phyloP scores from a whole-genome alignment of 225 moss, liverwort and hornwort species.

The Rhytidiadelphus loreus region DNA sequence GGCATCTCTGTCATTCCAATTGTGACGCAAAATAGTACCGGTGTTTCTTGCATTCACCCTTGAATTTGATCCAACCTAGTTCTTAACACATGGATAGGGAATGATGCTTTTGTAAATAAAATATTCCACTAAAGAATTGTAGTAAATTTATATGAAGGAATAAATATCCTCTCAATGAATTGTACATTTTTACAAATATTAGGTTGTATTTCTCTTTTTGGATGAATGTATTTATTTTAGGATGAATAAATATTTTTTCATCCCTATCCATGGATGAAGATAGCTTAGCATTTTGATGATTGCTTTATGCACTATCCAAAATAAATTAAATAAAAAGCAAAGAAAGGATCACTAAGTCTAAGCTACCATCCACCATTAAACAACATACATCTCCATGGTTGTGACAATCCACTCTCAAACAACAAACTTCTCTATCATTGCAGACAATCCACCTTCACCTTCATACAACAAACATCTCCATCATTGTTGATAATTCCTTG shows the following conservation, averaged over 20 bases:
- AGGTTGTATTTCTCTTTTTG: background rate
- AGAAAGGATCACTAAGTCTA: background rate
- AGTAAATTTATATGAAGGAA: background rate
- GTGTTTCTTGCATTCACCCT: too few species aligned
- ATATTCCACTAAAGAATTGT: background rate
- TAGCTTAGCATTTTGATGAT: too few species aligned
- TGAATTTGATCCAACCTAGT: background rate
- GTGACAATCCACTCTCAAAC: background rate
- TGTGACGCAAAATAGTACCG: too few species aligned
- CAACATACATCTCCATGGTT: background rate
- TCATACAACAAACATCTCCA: too few species aligned
- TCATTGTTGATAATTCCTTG: too few species aligned
- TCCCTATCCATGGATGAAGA: background rate
- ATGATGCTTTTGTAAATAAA: rapidly evolving
- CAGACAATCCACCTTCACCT: too few species aligned
- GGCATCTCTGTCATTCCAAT: too few species aligned
- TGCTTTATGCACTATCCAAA: background rate
- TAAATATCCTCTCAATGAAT: background rate
- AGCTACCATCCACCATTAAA: background rate
- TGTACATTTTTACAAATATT: background rate
- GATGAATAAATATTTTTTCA: background rate
- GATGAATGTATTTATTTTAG: background rate
- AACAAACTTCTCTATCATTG: background rate
- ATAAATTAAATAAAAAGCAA: background rate
- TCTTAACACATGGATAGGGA: rapidly evolving